Evolutionary conservation across 305 asterid genomes (phyloP).

Genomic region (Fraxinus ornus): DNA sequence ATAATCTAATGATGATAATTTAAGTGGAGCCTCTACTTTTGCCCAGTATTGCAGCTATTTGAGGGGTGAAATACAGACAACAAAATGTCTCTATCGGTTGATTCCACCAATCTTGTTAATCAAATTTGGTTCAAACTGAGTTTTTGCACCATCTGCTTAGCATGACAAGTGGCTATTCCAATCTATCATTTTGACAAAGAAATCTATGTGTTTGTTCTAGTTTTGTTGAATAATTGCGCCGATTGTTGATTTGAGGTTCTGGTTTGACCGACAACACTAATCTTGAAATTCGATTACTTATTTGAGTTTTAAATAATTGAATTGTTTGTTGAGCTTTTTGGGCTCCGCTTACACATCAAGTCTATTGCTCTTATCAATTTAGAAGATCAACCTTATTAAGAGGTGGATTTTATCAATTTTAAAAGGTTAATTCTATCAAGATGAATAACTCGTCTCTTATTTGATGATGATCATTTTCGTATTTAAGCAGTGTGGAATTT

Average conservation of each 20-base stretch:
- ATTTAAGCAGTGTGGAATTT: not conserved
- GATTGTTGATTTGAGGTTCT: not conserved
- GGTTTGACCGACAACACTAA: not conserved
- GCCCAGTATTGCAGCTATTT: not conserved
- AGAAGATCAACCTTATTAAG: not conserved
- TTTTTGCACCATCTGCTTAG: not conserved
- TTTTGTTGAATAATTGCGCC: not conserved
- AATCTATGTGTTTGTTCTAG: not conserved
- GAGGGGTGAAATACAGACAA: not conserved
- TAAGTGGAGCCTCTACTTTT: not conserved
- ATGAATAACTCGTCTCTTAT: not conserved
- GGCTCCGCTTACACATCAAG: not conserved
- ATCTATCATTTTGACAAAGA: slow-evolving; percentile 7
- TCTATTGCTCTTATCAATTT: not conserved
- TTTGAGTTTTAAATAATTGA: not conserved
- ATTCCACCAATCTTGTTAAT: not conserved
- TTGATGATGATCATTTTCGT: not conserved
- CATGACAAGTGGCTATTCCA: slow-evolving; percentile 6
- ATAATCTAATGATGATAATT: slow-evolving; percentile 2
- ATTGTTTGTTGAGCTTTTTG: not conserved
- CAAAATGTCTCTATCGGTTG: not conserved
- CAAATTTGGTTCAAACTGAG: not conserved
- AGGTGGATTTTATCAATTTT: no score
- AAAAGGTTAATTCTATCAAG: not conserved
- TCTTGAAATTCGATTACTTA: not conserved